phyloP scores from a whole-genome alignment of 2,329 filamentous ascomycete genomes.

The Aspergillus pseudonomiae region DNA sequence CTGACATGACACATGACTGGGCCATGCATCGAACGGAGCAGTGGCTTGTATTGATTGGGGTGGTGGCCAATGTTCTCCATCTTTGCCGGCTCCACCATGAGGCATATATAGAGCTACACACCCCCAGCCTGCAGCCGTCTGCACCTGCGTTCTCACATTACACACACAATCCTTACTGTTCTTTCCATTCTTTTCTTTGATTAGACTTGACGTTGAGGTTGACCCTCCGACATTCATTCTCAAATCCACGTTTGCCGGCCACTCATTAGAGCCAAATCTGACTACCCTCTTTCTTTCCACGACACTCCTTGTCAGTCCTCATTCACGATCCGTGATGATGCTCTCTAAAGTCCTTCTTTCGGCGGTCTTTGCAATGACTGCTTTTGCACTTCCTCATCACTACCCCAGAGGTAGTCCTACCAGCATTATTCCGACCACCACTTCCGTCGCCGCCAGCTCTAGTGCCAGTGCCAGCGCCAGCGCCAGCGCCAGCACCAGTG shows the following conservation, averaged over 20 bases:
- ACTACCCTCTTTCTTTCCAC: not conserved
- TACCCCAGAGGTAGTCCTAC: slow-evolving; percentile 5
- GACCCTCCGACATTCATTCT: not conserved
- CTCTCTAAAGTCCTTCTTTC: slow-evolving; percentile 18
- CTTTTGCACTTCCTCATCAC: slow-evolving; percentile 9
- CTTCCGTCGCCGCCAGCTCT: slow-evolving; percentile 2
- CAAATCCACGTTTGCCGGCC: not conserved
- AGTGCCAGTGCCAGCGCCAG: slow-evolving; percentile 6
- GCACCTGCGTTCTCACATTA: not conserved
- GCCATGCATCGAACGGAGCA: no score
- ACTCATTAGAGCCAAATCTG: not conserved
- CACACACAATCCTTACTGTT: not conserved
- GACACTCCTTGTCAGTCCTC: not conserved
- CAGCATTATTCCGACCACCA: not conserved
- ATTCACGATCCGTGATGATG: slow-evolving; percentile 6
- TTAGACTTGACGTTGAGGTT: not conserved
- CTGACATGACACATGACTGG: not conserved
- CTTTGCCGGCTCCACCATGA: not conserved
- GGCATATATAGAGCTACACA: not conserved
- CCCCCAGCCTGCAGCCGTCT: not conserved
- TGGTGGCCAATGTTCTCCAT: not conserved
- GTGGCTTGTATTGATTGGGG: no score
- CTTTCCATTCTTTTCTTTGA: not conserved
- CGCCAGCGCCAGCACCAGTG: slow-evolving; percentile 17
- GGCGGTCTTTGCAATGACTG: slow-evolving; percentile 13